Evolutionary conservation across 805 yeast species (phyloP), one percentile per base, ranked within the genome.

Genomic region (Sugiyamaella americana): DNA sequence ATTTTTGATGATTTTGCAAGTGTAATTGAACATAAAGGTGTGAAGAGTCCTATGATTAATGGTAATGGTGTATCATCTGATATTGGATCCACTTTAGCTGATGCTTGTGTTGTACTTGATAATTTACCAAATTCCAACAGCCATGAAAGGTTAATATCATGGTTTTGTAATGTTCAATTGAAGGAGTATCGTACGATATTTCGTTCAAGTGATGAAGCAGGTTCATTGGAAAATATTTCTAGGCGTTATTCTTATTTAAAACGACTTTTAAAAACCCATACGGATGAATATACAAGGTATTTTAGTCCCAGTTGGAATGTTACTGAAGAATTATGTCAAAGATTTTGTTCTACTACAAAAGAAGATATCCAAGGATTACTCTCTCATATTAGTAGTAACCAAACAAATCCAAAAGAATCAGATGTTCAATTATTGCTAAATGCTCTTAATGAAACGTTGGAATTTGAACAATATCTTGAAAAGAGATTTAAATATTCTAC

Each of bases 171-270:
- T 47, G 71, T 71, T 24, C 80, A 83, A 51, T 69, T 93, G 44
- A 76, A 75, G 57, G 98, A 91, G 57, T 79, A 91, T 38, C 74
- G 74, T 30, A 68, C 78, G 19, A 87, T 93, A 8, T 93, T 93
- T 66, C 75, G 79, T 45, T 72, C 80, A 6, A 73, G 79, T 11
- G 97, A 88, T 56, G 98, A 93, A 65, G 98, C 98, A 0, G 97
- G 97, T 1, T 83, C 94, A 3, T 67, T 93, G 50, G 98, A 93
- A 49, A 93, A 93, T 63, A 66, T 93, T 43, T 74, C 79, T 24
- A 70, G 97, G 54, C 70, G 98, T 41, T 93, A 79, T 62, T 76
- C 88, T 26, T 91, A 84, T 62, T 85, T 87, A 65, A 81, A 82
- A 54, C 80, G 84, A 54, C 74, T 86, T 1, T 66, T 91, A 49